Evolutionary conservation across 306 rosid genomes (phyloP).

Genomic region (Fragaria vesca): DNA sequence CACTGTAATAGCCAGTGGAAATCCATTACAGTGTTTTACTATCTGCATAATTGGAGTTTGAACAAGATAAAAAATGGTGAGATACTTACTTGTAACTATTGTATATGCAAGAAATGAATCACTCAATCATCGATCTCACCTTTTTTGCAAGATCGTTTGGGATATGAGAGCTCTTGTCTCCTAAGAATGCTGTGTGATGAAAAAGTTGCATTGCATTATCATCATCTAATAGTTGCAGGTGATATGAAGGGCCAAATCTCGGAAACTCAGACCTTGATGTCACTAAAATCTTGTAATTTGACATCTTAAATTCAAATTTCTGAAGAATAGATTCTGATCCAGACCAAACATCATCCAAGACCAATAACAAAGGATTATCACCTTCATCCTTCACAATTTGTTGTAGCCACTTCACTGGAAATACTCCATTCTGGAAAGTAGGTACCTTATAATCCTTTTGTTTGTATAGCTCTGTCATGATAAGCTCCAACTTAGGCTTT

Average conservation of each 20-base stretch:
- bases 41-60: slow-evolving; percentile 39
- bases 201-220: slow-evolving; percentile 40
- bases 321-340: slow-evolving; percentile 12
- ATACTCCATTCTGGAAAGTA: slow-evolving; percentile 37
- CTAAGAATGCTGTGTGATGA: slow-evolving; percentile 31
- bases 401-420: slow-evolving; percentile 27
- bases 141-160: slow-evolving; percentile 24
- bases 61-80: background rate
- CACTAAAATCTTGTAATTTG: slow-evolving; percentile 34
- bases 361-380: background rate
- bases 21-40: slow-evolving; percentile 41
- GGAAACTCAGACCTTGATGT: slow-evolving; percentile 14
- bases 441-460: background rate
- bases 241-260: slow-evolving; percentile 22
- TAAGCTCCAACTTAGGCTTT: slow-evolving; percentile 29
- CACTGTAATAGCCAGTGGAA: slow-evolving; percentile 46
- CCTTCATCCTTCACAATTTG: background rate
- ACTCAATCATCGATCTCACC: slow-evolving; percentile 23
- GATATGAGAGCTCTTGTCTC: background rate
- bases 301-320: slow-evolving; percentile 33
- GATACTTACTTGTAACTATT: too few species aligned
- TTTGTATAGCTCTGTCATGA: slow-evolving; percentile 36
- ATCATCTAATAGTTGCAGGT: slow-evolving; percentile 34
- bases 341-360: slow-evolving; percentile 5
- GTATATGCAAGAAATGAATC: too few species aligned